Base-by-base conservation (phyloP, 192 early-diverging fungal species). In the Mortierella antarctica region DNA sequence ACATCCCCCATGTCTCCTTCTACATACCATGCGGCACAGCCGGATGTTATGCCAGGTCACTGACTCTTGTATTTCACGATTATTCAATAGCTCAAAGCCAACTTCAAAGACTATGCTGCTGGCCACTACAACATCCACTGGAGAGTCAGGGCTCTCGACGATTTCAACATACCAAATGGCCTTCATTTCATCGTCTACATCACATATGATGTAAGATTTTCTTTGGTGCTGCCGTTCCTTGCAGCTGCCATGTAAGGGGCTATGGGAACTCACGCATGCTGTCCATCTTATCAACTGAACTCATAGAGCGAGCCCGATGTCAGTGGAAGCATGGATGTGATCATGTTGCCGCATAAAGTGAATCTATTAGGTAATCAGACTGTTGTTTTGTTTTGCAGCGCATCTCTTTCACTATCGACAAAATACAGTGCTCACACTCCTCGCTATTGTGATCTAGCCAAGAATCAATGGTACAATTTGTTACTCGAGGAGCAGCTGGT, bases 281-380 rank as follows among this genome's bases (percentile, higher is more conserved):
- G 6, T 17, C 0, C 14, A 20, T 18, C n/a, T n/a, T 54, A 11
- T 56, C 5, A 18, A 13, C 5, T 13, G 23, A 12, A 7, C 15
- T n/a, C 8, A 10, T 65, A 80, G 77, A 20, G 55, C 7, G 77
- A 80, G 18, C 70, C 77, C 6, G 77, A 80, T 57, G 58, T 71
- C 20, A 80, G 70, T 62, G 77, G 77, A 14, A 68, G 59, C 31
- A 31, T 80, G 48, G 77, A 80, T 58, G 65, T 72, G 46, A 71
- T 68, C 20, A 58, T 80, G 65, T 70, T 70, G 14, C 14, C 58
- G 0, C 70, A 80, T 18, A 62, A 46, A 18, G 10, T 80, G 52
- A 80, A 41, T 39, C 39, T 57, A 3, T 17, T 72, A 50, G 70
- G 77, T 80, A 77, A 12, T 5, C 53, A 45, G 9, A 52, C 18